Conservation (phyloP, 305 asterid genomes). For the Rubia balearica region DNA sequence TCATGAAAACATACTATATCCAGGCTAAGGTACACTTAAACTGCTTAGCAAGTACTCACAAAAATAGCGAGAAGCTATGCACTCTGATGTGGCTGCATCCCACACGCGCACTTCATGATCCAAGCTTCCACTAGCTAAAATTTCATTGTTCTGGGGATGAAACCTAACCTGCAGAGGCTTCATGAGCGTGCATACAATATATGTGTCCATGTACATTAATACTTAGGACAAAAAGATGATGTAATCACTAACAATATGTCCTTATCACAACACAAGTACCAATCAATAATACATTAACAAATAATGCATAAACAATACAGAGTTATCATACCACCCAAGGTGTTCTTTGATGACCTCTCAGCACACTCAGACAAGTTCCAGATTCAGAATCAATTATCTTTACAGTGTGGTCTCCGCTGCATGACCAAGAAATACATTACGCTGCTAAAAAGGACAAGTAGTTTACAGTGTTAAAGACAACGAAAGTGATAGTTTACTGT, state of each 20-base stretch:
- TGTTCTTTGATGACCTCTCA: slow-evolving; percentile 22
- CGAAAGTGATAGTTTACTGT: slow-evolving; percentile 13
- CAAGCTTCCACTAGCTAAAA: slow-evolving; percentile 95
- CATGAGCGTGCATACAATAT: slow-evolving; percentile 14
- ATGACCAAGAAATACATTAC: not conserved
- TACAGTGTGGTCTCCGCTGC: slow-evolving; percentile 25
- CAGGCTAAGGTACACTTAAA: not conserved
- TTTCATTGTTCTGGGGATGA: slow-evolving; percentile 71
- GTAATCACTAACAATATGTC: not conserved
- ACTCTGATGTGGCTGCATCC: slow-evolving; percentile 78
- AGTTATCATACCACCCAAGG: slow-evolving; percentile 24
- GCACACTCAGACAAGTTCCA: slow-evolving; percentile 21
- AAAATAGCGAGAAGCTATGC: slow-evolving; percentile 86
- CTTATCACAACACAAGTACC: not conserved
- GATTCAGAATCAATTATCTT: slow-evolving; percentile 21
- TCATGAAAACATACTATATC: not conserved
- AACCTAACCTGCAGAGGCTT: slow-evolving; percentile 74
- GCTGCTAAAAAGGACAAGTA: not conserved
- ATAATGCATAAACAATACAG: not conserved
- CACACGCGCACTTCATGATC: slow-evolving; percentile 94
- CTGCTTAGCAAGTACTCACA: slow-evolving; percentile 38
- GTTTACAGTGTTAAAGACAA: not conserved
- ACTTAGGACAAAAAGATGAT: not conserved
- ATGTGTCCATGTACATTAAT: not conserved
- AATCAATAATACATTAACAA: not conserved